Evolutionary conservation across 129 eudicot genomes (phyloP), one percentile per base, ranked within the genome.

Genomic region (Flaveria brownii): DNA sequence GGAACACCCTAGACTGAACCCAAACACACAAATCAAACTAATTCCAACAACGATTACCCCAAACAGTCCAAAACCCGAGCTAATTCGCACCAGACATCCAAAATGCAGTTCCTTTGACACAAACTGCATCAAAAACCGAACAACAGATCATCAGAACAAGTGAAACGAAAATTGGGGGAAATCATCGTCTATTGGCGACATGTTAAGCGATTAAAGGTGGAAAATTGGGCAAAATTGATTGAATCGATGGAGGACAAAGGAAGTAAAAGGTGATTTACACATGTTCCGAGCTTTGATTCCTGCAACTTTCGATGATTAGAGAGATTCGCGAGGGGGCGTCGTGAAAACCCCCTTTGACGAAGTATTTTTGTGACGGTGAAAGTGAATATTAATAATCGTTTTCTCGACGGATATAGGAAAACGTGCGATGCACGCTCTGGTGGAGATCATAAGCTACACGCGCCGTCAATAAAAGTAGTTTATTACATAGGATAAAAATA

Each of bases 91-190:
- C 68, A 46, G 60, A 57, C 20, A 13, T n/a, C 71, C 76, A 62
- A 81, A 75, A 81, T 81, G 84, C 68, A 60, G 72, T 39, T 75
- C 67, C 77, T 59, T 50, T 39, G 36, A 13, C 65, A 81, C 46
- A 6, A 68, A 41, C 57, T 39, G 56, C 16, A 69, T 36, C 22
- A 47, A 68, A 74, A 74, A 57, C 4, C 8, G n/a, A 16, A 18
- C 7, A 63, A 20, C 36, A 71, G 50, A 14, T 2, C 52, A 78
- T 59, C 20, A 22, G 60, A 69, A 63, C n/a, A 2, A 15, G 78
- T 6, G 23, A 62, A 22, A 65, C 17, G 7, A 61, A 63, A 63
- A 79, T 52, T 72, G 59, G 68, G 77, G 33, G 25, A 78, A 70
- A 18, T 70, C 42, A 18, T 30, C 54, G 51, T 6, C 9, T 59